Evolutionary conservation across 2,329 filamentous ascomycete genomes (phyloP).

Genomic region (Colletotrichum truncatum): DNA sequence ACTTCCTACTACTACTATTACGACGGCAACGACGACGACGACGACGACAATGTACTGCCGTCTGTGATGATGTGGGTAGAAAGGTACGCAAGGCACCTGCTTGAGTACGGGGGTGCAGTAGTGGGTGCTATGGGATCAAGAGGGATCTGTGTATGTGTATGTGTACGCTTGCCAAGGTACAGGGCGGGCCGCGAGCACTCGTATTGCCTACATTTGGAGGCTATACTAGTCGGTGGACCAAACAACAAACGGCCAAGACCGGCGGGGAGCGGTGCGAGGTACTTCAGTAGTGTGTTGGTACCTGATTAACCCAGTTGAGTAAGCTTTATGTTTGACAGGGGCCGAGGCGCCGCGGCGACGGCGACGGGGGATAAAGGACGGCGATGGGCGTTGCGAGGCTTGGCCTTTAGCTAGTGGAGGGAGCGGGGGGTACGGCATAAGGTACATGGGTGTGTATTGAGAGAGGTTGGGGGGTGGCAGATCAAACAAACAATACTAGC

Average conservation of each 20-base stretch:
- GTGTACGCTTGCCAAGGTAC: constrained; percentile 5
- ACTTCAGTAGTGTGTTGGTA: constrained; percentile 21
- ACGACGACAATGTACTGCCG: too few relatives aligned
- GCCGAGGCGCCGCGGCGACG: constrained; percentile 21
- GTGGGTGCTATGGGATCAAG: constrained; percentile 25
- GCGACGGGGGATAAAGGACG: constrained; percentile 18
- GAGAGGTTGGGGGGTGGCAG: neutral
- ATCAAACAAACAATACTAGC: constrained; percentile 19
- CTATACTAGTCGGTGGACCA: constrained; percentile 19
- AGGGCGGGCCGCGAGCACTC: constrained; percentile 13
- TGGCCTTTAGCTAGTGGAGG: constrained; percentile 1
- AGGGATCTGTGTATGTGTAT: constrained; percentile 23
- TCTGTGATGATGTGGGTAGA: constrained; percentile 2
- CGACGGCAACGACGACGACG: neutral
- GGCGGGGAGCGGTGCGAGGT: constrained; percentile 23
- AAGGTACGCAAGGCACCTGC: constrained; percentile 21
- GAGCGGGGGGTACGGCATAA: constrained; percentile 5
- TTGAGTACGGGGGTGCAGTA: constrained; percentile 25
- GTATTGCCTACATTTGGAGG: constrained; percentile 21
- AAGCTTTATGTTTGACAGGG: constrained; percentile 28
- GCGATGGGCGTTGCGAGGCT: constrained; percentile 9
- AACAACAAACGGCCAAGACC: constrained; percentile 12
- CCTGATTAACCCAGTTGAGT: constrained; percentile 20
- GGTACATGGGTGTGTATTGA: neutral
- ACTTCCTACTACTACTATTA: neutral